Evolutionary conservation across 371 early-diverging fungal species (phyloP), one percentile per base, ranked within the genome.

Genomic region (Mucor circinelloides): DNA sequence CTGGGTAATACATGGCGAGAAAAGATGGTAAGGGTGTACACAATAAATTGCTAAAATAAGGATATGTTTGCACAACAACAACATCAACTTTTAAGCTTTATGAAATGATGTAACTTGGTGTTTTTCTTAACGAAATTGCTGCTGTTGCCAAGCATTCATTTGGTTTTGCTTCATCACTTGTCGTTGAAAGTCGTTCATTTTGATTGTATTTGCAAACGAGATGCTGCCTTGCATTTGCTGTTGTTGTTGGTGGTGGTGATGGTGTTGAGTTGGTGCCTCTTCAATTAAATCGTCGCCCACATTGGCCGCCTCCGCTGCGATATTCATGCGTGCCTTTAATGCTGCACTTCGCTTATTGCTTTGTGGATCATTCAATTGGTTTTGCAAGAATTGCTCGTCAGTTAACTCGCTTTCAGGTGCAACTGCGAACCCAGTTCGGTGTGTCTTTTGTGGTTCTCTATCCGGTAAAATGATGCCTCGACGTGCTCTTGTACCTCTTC

Each of bases 401-500:
- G 72, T 71, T 52, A 72, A 27, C 8, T 80, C 80, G 44, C 70
- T 78, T 31, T 80, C 78, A 19, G 76, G 74, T 12, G 78, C 71
- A 12, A 71, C 59, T 2, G 75, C 75, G 48, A 73, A 67, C 10
- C 69, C 79, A 17, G 83, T 82, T 55, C 83, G 75, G 30, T 75
- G 70, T 17, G 83, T 80, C 56, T 78, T 78, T 65, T 70, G 70
- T 13, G 84, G 79, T 59, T 90, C 91, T 25, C 89, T 78, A 63
- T 92, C 92, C 6, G 92, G 90, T n/a, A 90, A 68, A 17, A 84
- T 76, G 38, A 83, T 82, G 36, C 82, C 80, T 44, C 89, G 81
- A 15, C 92, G 79, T 27, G 90, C 87, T 46, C 92, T 82, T 27
- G 87, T 91, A 64, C 92, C 92, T 23, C 94, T 77, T 58, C 94